Base-by-base conservation (phyloP, 2,329 filamentous ascomycete genomes). In the Fusarium transvaalense region DNA sequence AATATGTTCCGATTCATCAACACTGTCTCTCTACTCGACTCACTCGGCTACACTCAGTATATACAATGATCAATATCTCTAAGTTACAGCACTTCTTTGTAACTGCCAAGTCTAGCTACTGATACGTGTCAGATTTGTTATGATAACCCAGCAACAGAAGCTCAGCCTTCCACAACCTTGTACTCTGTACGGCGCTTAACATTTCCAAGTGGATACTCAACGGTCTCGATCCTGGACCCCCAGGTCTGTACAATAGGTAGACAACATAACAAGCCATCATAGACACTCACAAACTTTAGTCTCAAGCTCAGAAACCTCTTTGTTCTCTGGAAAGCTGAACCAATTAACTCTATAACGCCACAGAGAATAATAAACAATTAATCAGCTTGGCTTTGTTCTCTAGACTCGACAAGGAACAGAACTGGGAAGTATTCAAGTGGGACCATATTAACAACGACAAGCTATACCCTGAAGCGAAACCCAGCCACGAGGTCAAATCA, bases 61-160 rank as follows among this genome's bases (percentile, higher is more conserved):
- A n/a, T n/a, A n/a, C n/a, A n/a, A n/a, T n/a, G n/a, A n/a, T n/a
- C n/a, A n/a, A n/a, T n/a, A n/a, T n/a, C n/a, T n/a, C n/a, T n/a
- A n/a, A n/a, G n/a, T n/a, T n/a, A n/a, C n/a, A n/a, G n/a, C n/a
- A n/a, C n/a, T n/a, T n/a, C n/a, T n/a, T n/a, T n/a, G n/a, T n/a
- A n/a, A 25, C 23, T 25, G 23, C 47, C 35, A 39, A 51, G 34
- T 51, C 10, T 52, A 21, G 27, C 17, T 23, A 46, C 32, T 19
- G 46, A 42, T 42, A 29, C 45, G 32, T 21, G 52, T 53, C 43
- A 35, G 35, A 53, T 46, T 19, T 43, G 35, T 39, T 29, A 34
- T 27, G 47, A 51, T 65, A 43, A 62, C 59, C 57, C 51, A 47
- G 57, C 59, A 62, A 60, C 61, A 53, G 54, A 23, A 34, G 23